phyloP scores from a whole-genome alignment of 208 protist species.

The Leishmania braziliensis region DNA sequence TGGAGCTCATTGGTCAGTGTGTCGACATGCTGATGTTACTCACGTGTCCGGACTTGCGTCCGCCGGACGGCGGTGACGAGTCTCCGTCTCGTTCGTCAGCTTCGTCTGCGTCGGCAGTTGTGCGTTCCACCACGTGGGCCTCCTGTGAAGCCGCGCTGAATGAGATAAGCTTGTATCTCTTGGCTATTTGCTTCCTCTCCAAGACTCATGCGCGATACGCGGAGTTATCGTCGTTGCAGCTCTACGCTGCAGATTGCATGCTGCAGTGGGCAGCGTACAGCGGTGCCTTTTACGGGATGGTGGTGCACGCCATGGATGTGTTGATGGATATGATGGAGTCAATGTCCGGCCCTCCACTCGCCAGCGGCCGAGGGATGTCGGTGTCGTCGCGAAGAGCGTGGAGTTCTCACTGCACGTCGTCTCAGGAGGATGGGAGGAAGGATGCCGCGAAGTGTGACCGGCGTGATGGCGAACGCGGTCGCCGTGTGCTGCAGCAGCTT shows the following conservation, averaged over 20 bases:
- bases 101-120: constrained; percentile 34
- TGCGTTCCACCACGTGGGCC: constrained; percentile 73
- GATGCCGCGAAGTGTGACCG: not conserved
- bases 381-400: not conserved
- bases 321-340: constrained; percentile 34
- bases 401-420: constrained; percentile 6
- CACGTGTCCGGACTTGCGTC: constrained; percentile 66
- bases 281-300: constrained; percentile 61
- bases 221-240: constrained; percentile 43
- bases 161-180: constrained; percentile 51
- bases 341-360: not conserved
- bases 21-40: constrained; percentile 74
- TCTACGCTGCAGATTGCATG: constrained; percentile 70
- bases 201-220: constrained; percentile 26
- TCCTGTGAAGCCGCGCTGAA: constrained; percentile 48
- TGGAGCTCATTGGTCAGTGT: constrained; percentile 70
- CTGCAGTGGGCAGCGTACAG: constrained; percentile 71
- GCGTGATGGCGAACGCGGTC: constrained; percentile 6
- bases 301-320: constrained; percentile 49
- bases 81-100: constrained; percentile 30
- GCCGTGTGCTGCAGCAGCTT: constrained; percentile 17
- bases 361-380: not conserved
- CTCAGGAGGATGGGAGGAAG: not conserved
- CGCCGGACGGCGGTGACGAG: constrained; percentile 34
- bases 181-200: constrained; percentile 42